These are phyloP conservation scores for Xylaria grammica DNA, from an alignment of 495 filamentous ascomycete genomes.

Conservation along the genomic window DNA sequence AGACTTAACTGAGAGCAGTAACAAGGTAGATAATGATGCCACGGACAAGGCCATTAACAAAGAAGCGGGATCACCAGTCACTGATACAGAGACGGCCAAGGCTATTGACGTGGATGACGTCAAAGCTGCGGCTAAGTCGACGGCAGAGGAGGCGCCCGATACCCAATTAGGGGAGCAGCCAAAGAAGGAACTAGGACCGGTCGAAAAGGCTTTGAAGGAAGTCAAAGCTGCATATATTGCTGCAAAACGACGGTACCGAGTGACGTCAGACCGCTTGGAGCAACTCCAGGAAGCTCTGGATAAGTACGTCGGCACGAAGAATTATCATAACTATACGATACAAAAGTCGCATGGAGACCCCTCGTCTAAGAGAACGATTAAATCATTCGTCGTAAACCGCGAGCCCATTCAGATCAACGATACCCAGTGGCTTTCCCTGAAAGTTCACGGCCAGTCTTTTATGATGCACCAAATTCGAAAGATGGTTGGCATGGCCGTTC, in stretches of 20 bases:
- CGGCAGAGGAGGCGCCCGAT: slow-evolving; percentile 6
- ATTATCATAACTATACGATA: slow-evolving; percentile 96
- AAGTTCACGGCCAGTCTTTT: slow-evolving; percentile 96
- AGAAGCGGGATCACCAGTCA: slow-evolving; percentile 19
- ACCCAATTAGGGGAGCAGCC: slow-evolving; percentile 22
- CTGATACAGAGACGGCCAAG: slow-evolving; percentile 12
- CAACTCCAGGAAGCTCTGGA: slow-evolving; percentile 73
- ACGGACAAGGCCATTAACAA: slow-evolving; percentile 13
- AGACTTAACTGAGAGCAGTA: slow-evolving; percentile 18
- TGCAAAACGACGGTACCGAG: slow-evolving; percentile 82
- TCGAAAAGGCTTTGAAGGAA: slow-evolving; percentile 69
- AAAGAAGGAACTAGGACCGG: slow-evolving; percentile 47
- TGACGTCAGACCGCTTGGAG: slow-evolving; percentile 69
- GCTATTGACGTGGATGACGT: slow-evolving; percentile 10
- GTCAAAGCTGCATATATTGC: slow-evolving; percentile 78
- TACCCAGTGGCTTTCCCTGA: slow-evolving; percentile 93
- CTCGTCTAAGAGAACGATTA: slow-evolving; percentile 85
- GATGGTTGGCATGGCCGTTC: slow-evolving; percentile 92
- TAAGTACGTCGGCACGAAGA: slow-evolving; percentile 78
- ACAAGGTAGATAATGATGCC: slow-evolving; percentile 14
- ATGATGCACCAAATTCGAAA: slow-evolving; percentile 99
- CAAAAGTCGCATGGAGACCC: slow-evolving; percentile 80
- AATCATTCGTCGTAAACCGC: slow-evolving; percentile 75
- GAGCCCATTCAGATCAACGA: slow-evolving; percentile 82
- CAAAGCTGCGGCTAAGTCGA: slow-evolving; percentile 21